Evolutionary conservation across 352 stramenopile species (phyloP).

Genomic region (Phytopythium ostracodes): DNA sequence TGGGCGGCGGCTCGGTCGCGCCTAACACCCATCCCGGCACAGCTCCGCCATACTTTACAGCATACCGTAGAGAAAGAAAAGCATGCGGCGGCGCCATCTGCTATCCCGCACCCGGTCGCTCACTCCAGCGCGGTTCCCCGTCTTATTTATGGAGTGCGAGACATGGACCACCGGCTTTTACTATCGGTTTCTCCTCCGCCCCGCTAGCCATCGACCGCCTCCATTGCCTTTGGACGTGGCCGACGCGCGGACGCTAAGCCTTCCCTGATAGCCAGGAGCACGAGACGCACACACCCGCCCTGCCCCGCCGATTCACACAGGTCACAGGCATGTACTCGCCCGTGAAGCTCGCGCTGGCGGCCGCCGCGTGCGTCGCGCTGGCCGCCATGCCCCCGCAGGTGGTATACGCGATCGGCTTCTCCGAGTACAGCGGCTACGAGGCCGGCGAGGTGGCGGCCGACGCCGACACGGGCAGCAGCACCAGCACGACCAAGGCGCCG

Average conservation of each 20-base stretch:
- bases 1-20: background rate
- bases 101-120: conserved; percentile 14
- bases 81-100: conserved; percentile 14
- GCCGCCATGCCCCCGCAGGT: conserved; percentile 4
- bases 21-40: background rate
- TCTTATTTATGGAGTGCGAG: background rate
- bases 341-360: conserved; percentile 17
- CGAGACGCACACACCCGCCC: background rate
- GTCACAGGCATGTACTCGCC: conserved; percentile 14
- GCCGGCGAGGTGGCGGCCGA: conserved; percentile 20
- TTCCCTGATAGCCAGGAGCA: background rate
- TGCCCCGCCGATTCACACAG: background rate
- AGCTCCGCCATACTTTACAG: background rate
- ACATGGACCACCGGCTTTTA: conserved; percentile 2
- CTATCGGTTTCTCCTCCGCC: conserved; percentile 4
- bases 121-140: background rate
- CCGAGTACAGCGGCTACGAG: conserved; percentile 11
- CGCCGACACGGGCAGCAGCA: conserved; percentile 8
- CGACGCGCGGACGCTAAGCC: background rate
- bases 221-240: background rate
- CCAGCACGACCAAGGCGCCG: conserved; percentile 9
- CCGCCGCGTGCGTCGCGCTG: conserved; percentile 15
- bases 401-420: conserved; percentile 16
- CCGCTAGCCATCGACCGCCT: background rate
- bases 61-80: background rate